phyloP scores from a whole-genome alignment of 116 monocot species.

The Trichopus zeylanicus region DNA sequence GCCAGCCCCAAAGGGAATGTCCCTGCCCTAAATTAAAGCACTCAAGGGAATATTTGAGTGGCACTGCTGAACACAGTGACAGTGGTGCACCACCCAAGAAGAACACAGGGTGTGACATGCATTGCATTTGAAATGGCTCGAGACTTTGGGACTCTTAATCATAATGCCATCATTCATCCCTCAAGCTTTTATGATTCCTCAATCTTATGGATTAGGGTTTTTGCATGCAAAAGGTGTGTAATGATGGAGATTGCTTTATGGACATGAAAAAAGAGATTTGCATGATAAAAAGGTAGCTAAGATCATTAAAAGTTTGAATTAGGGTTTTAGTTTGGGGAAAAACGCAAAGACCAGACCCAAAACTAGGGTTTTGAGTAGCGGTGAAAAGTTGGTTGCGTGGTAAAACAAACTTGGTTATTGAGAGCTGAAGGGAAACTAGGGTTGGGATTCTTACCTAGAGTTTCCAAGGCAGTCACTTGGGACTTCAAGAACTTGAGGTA shows the following conservation, averaged over 20 bases:
- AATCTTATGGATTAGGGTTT: constrained; percentile 20
- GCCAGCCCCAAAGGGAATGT: constrained; percentile 40
- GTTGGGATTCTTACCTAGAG: constrained; percentile 13
- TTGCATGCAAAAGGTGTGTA: constrained; percentile 24
- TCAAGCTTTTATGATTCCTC: constrained; percentile 14
- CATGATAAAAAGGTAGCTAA: constrained; percentile 17
- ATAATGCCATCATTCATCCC: constrained; percentile 26
- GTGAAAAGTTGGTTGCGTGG: constrained; percentile 28
- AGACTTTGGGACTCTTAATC: constrained; percentile 24
- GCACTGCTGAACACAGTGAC: not conserved
- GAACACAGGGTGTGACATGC: too few species aligned
- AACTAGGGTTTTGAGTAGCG: constrained; percentile 28
- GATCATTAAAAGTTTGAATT: constrained; percentile 3
- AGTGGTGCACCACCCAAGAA: not conserved
- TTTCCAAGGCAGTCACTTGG: constrained; percentile 48
- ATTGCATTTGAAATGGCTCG: not conserved
- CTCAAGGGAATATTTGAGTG: constrained; percentile 3
- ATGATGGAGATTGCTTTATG: constrained; percentile 23
- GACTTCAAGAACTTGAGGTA: constrained; percentile 55
- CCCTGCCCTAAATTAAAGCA: constrained; percentile 14
- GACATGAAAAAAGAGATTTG: constrained; percentile 17
- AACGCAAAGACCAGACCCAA: constrained; percentile 5
- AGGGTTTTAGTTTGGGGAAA: constrained; percentile 31
- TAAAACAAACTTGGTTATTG: constrained; percentile 3
- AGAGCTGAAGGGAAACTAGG: not conserved